phyloP scores from a whole-genome alignment of 257 asterid genomes.

The Solanum neorickii region DNA sequence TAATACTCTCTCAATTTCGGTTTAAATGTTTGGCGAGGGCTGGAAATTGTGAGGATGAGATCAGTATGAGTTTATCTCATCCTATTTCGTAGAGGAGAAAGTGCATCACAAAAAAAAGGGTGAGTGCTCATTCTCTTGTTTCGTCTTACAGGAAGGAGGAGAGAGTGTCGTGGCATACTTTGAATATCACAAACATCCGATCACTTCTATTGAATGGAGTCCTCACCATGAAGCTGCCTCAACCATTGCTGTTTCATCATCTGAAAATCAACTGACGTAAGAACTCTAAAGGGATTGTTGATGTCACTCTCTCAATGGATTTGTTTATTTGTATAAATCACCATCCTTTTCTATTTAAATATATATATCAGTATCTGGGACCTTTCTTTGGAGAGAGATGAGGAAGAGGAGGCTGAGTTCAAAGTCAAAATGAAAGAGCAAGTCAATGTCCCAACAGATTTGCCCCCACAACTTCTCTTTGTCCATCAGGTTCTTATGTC shows the following conservation, averaged over 20 bases:
- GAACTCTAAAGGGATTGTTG: background rate
- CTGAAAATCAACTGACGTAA: slow-evolving; percentile 84
- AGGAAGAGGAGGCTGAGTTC: slow-evolving; percentile 72
- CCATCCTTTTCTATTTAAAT: background rate
- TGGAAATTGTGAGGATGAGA: background rate
- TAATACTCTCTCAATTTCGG: background rate
- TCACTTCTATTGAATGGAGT: slow-evolving; percentile 95
- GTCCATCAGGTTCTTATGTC: slow-evolving; percentile 68
- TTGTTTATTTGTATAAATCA: background rate
- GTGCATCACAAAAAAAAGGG: background rate
- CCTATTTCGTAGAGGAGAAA: background rate
- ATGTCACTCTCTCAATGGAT: background rate
- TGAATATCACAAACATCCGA: slow-evolving; percentile 82
- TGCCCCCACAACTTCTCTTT: slow-evolving; percentile 89
- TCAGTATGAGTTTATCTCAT: background rate
- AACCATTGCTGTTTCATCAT: slow-evolving; percentile 75
- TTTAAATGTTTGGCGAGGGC: background rate
- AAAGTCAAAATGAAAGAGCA: slow-evolving; percentile 48
- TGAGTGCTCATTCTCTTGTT: background rate
- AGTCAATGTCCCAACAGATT: slow-evolving; percentile 73
- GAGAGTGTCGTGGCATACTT: slow-evolving; percentile 61
- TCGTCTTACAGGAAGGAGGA: slow-evolving; percentile 46
- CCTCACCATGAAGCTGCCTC: slow-evolving; percentile 68
- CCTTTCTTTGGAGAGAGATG: too few species aligned
- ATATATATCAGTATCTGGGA: slow-evolving; percentile 49